Evolutionary conservation across 129 eudicot genomes (phyloP).

Genomic region (Artemisia argyi): DNA sequence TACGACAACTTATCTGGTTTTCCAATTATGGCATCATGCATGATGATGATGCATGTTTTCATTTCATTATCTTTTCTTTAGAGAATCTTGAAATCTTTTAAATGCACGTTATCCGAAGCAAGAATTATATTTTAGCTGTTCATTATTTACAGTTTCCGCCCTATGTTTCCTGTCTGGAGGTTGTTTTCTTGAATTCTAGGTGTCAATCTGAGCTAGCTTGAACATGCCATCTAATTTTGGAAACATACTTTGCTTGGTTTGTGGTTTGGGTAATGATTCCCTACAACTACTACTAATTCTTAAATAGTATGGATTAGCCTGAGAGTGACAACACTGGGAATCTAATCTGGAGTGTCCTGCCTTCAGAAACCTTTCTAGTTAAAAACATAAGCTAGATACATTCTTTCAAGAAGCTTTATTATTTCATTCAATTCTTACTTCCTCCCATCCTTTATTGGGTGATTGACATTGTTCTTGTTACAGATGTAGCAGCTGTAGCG

Average conservation of each 20-base stretch:
- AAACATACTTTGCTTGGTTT: slow-evolving; percentile 4
- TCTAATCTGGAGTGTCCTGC: slow-evolving; percentile 5
- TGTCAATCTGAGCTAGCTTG: slow-evolving; percentile 24
- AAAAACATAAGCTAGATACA: slow-evolving; percentile 8
- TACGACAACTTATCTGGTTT: slow-evolving; percentile 10
- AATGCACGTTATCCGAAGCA: slow-evolving; percentile 15
- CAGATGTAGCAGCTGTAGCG: neutral
- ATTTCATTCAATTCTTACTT: neutral
- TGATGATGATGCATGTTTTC: slow-evolving; percentile 7
- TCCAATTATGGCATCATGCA: neutral
- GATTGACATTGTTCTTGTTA: neutral
- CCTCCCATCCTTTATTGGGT: neutral
- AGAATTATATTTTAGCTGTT: slow-evolving; percentile 8
- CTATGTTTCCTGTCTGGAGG: slow-evolving; percentile 5
- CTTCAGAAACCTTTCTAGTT: slow-evolving; percentile 12
- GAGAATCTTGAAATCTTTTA: slow-evolving; percentile 17
- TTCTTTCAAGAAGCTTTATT: slow-evolving; percentile 13
- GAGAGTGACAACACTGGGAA: slow-evolving; percentile 8
- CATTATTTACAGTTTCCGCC: slow-evolving; percentile 8
- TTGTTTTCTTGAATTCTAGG: slow-evolving; percentile 2
- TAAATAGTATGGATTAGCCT: slow-evolving; percentile 5
- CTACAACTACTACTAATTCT: neutral
- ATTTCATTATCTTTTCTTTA: slow-evolving; percentile 23
- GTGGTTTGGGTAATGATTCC: slow-evolving; percentile 5
- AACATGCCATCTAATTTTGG: slow-evolving; percentile 22